Evolutionary conservation across 129 eudicot genomes (phyloP).

Genomic region (Flaveria trinervia): DNA sequence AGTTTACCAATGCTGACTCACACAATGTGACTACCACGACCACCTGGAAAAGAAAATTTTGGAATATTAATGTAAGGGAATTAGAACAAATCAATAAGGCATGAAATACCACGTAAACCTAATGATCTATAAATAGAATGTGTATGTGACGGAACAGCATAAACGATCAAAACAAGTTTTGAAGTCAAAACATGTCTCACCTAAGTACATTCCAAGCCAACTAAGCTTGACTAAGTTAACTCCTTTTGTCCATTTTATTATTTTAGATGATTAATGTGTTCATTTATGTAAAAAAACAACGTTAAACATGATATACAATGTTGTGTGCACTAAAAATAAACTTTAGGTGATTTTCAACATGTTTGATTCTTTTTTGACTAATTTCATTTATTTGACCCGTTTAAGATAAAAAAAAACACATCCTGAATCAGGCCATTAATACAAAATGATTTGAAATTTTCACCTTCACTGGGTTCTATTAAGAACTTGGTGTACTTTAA

Average conservation of each 20-base stretch:
- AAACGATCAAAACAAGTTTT: no score
- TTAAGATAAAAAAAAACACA: background rate
- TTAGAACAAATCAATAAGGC: background rate
- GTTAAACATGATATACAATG: background rate
- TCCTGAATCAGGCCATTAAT: background rate
- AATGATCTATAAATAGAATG: no score
- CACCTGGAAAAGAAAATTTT: conserved; percentile 1
- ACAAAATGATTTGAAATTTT: background rate
- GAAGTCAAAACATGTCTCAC: background rate
- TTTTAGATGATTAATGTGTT: background rate
- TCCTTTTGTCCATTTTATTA: background rate
- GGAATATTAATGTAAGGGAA: background rate
- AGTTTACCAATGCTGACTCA: background rate
- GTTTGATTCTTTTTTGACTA: background rate
- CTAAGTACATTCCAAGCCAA: background rate
- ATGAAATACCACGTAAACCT: no score
- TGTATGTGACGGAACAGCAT: no score
- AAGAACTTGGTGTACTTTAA: background rate
- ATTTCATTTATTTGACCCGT: background rate
- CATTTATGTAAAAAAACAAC: background rate
- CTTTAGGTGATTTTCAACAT: background rate
- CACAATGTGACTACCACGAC: background rate
- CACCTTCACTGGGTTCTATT: background rate
- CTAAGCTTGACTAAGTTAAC: background rate
- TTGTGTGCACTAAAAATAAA: background rate